Evolutionary conservation across 2,329 filamentous ascomycete genomes (phyloP).

Genomic region (Juglanconis juglandina): DNA sequence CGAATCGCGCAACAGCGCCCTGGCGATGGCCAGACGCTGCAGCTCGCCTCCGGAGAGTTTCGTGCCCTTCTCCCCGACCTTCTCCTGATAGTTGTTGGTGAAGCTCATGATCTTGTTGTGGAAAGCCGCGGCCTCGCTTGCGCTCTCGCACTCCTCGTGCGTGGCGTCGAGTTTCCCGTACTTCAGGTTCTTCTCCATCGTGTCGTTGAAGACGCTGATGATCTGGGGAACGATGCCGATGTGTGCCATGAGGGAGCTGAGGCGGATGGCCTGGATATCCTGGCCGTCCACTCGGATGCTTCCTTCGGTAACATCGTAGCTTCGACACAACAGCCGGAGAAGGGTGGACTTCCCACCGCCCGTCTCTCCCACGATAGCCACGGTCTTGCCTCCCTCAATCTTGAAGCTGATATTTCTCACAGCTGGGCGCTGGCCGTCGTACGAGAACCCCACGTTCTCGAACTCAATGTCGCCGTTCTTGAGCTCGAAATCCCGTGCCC

Average conservation of each 20-base stretch:
- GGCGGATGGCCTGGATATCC: slow-evolving; percentile 56
- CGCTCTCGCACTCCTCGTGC: slow-evolving; percentile 56
- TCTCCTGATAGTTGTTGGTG: slow-evolving; percentile 46
- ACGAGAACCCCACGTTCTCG: slow-evolving; percentile 52
- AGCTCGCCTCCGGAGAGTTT: slow-evolving; percentile 50
- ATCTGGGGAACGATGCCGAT: slow-evolving; percentile 66
- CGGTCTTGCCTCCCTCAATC: slow-evolving; percentile 49
- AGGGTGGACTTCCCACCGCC: slow-evolving; percentile 62
- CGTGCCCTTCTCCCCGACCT: slow-evolving; percentile 46
- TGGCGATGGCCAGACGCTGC: slow-evolving; percentile 46
- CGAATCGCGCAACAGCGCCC: slow-evolving; percentile 9
- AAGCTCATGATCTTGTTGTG: slow-evolving; percentile 63
- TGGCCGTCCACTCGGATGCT: slow-evolving; percentile 56
- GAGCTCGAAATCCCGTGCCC: slow-evolving; percentile 42
- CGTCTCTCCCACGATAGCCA: slow-evolving; percentile 60
- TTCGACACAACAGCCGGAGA: slow-evolving; percentile 57
- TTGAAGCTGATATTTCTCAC: slow-evolving; percentile 47
- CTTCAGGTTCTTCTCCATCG: slow-evolving; percentile 61
- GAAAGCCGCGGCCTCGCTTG: slow-evolving; percentile 59
- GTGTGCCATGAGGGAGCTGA: slow-evolving; percentile 53
- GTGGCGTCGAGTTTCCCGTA: slow-evolving; percentile 61
- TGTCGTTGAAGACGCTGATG: slow-evolving; percentile 60
- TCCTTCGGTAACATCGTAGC: slow-evolving; percentile 56
- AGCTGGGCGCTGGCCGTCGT: slow-evolving; percentile 49
- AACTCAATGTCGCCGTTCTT: slow-evolving; percentile 50